Base-by-base conservation (phyloP, 345 rosid genomes). In the Luvunga scandens region DNA sequence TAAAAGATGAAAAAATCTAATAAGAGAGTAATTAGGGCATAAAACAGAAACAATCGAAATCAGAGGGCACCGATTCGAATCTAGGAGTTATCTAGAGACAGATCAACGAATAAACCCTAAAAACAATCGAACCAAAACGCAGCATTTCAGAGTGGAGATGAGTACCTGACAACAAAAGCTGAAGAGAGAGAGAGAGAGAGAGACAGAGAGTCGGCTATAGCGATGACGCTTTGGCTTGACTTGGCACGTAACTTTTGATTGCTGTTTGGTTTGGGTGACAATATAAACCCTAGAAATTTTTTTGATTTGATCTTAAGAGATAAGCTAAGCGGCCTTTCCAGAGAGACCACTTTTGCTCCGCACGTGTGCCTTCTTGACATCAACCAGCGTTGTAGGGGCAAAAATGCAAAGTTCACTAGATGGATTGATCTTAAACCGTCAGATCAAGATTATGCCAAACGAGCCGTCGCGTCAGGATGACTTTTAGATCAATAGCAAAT, bases 221-320 rank as follows among this genome's bases (percentile, higher is more conserved):
- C 28, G 56, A 71, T 16, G 42, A 53, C 62, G 16, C 4, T 5
- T 18, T 45, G 62, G 64, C 69, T 72, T 16, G 78, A 24, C 67
- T 69, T 42, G 45, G 62, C 31, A 39, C 22, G 50, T 18, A 62
- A 45, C 69, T 66, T 22, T 42, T 42, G 50, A 12, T 42, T 21
- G 56, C 18, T n/a, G 53, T 31, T 50, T 45, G 48, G 45, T 61
- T 77, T 22, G 61, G 74, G 66, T 7, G 62, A 69, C 14, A 21
- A 27, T 59, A 16, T 14, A 71, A 78, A 71, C 80, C 80, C 80
- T 78, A 71, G 50, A 69, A 24, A 38, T 2, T 24, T 48, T 64
- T 5, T 56, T 64, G 24, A 64, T 31, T 74, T 38, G 60, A 68
- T 60, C 69, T 28, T 0, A 25, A 31, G 18, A 9, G 66, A 36